These are phyloP conservation scores for Mycena maculata DNA, from an alignment of 768 basidiomycete genomes.

Conservation along the genomic window DNA sequence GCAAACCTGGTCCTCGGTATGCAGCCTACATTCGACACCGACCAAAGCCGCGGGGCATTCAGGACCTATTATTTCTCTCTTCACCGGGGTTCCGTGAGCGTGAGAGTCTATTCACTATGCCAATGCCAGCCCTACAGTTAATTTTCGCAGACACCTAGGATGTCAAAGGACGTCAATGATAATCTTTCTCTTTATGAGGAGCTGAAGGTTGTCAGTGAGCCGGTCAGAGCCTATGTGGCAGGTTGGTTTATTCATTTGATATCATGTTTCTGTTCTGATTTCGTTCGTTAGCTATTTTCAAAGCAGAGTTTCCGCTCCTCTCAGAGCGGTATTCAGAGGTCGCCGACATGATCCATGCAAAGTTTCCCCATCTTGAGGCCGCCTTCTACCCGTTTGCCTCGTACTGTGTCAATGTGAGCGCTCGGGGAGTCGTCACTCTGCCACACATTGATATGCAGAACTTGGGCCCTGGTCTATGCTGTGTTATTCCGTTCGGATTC, in stretches of 20 bases:
- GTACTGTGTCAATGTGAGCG: constrained; percentile 20
- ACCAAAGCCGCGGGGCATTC: constrained; percentile 4
- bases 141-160: neutral
- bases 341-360: neutral
- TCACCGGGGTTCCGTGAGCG: constrained; percentile 4
- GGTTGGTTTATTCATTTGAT: neutral
- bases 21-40: neutral
- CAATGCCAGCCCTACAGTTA: neutral
- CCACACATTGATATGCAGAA: constrained; percentile 19
- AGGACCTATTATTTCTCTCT: neutral
- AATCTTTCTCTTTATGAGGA: neutral
- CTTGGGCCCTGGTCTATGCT: constrained; percentile 13
- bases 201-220: neutral
- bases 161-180: neutral
- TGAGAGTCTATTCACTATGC: neutral
- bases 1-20: neutral
- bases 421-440: neutral
- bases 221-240: neutral
- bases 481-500: constrained; percentile 14
- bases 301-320: constrained; percentile 5
- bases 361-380: neutral
- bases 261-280: neutral
- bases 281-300: neutral
- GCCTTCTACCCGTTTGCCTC: constrained; percentile 23
- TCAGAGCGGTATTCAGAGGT: neutral